Percentiles rank a stretch among this genome's conserved stretches.
phyloP scores from a whole-genome alignment of 2,329 filamentous ascomycete species.

The Hypoxylon rubiginosum region DNA sequence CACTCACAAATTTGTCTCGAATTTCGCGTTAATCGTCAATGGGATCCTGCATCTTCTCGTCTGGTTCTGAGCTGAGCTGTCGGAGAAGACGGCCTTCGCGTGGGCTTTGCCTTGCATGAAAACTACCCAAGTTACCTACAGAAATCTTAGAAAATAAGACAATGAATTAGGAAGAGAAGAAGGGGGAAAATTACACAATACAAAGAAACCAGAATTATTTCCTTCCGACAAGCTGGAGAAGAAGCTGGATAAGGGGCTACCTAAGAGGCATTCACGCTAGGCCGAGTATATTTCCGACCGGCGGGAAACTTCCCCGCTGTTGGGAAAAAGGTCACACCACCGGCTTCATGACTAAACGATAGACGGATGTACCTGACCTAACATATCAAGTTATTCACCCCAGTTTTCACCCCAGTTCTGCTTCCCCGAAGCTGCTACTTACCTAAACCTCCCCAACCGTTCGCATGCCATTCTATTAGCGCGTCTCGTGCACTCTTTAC shows the following conservation, averaged over 20 bases:
- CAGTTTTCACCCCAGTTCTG: neutral
- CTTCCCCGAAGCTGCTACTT: neutral
- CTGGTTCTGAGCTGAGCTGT: no score
- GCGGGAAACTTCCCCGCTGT: neutral
- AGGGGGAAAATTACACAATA: no score
- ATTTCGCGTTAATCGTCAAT: no score
- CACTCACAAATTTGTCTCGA: neutral
- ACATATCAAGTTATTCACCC: neutral
- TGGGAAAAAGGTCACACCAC: neutral
- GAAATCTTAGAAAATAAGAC: neutral
- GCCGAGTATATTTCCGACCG: conserved; percentile 23
- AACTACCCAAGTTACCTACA: neutral
- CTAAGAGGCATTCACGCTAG: neutral
- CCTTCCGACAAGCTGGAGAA: neutral
- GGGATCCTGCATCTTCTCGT: no score
- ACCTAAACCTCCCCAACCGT: neutral
- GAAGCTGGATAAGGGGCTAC: neutral
- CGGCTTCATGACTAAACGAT: conserved; percentile 4
- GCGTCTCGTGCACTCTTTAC: neutral
- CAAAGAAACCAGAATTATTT: neutral
- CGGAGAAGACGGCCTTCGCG: neutral
- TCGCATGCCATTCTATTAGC: neutral
- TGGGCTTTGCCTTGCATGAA: neutral
- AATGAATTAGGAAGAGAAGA: neutral
- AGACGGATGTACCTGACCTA: neutral